Conservation (phyloP, 345 rosid genomes). For the Dovyalis caffra region DNA sequence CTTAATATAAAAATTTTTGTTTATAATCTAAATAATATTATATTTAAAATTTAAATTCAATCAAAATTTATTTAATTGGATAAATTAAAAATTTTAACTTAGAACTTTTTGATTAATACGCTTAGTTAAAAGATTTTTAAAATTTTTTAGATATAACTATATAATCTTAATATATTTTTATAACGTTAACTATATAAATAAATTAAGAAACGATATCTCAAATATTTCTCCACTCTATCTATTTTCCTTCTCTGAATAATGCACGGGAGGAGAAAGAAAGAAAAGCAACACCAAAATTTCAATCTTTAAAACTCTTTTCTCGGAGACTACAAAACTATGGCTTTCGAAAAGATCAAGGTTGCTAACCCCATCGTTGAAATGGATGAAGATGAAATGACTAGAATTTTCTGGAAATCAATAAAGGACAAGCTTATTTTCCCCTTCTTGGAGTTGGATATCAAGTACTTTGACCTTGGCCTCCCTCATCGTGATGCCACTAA, state of each 20-base stretch:
- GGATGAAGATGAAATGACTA: slow-evolving; percentile 99
- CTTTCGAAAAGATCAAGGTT: slow-evolving; percentile 85
- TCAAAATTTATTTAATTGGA: too few relatives aligned
- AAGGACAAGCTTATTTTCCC: slow-evolving; percentile 62
- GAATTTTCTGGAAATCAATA: slow-evolving; percentile 88
- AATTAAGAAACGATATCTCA: too few relatives aligned
- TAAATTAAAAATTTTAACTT: too few relatives aligned
- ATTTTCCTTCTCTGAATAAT: background rate
- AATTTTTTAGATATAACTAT: too few relatives aligned
- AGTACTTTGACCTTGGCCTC: slow-evolving; percentile 26
- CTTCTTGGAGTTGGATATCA: slow-evolving; percentile 20
- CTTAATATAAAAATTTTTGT: too few relatives aligned
- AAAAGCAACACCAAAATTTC: background rate
- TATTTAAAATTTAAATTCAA: too few relatives aligned
- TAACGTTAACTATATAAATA: too few relatives aligned
- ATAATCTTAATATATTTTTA: too few relatives aligned
- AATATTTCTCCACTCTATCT: background rate
- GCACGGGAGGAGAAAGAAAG: background rate
- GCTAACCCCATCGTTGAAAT: slow-evolving; percentile 93
- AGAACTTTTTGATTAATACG: too few relatives aligned
- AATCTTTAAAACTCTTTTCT: background rate
- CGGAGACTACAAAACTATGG: slow-evolving; percentile 40
- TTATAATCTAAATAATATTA: too few relatives aligned
- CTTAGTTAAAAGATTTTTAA: too few relatives aligned
- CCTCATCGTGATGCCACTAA: slow-evolving; percentile 26